Evolutionary conservation across 345 rosid genomes (phyloP).

Genomic region (Gossypium thurberi): DNA sequence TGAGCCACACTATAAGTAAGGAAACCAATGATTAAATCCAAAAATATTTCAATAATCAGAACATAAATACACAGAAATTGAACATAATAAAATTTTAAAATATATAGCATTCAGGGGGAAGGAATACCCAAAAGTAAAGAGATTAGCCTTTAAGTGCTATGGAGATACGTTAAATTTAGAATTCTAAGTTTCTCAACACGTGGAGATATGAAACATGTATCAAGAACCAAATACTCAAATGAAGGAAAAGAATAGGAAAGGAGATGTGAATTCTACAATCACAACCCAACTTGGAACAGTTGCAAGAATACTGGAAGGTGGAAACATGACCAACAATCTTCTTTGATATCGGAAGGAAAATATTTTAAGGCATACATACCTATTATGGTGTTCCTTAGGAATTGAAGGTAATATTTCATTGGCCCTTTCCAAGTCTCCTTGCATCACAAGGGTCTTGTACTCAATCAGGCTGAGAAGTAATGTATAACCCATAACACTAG

Average conservation of each 20-base stretch:
- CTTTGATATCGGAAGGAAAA: background rate
- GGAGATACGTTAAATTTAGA: background rate
- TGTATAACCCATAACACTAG: conserved; percentile 77
- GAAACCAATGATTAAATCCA: conserved; percentile 17
- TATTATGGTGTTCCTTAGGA: conserved; percentile 78
- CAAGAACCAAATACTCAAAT: background rate
- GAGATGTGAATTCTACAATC: background rate
- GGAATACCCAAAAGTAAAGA: background rate
- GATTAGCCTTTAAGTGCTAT: background rate
- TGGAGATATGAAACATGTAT: background rate
- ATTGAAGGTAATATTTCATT: conserved; percentile 72
- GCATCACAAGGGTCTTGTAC: conserved; percentile 95
- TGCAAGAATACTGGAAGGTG: background rate
- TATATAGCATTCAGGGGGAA: background rate
- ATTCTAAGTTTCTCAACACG: background rate
- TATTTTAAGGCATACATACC: conserved; percentile 29
- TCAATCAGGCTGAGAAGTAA: conserved; percentile 82
- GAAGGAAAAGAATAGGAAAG: conserved; percentile 1
- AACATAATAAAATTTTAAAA: background rate
- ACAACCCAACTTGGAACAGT: background rate
- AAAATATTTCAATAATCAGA: background rate
- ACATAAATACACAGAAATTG: background rate
- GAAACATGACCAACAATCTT: background rate
- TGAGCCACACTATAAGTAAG: conserved; percentile 71
- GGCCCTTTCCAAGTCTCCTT: conserved; percentile 81